These are phyloP conservation scores for Tricholoma terreum DNA, from an alignment of 768 basidiomycete genomes.

Conservation along the genomic window DNA sequence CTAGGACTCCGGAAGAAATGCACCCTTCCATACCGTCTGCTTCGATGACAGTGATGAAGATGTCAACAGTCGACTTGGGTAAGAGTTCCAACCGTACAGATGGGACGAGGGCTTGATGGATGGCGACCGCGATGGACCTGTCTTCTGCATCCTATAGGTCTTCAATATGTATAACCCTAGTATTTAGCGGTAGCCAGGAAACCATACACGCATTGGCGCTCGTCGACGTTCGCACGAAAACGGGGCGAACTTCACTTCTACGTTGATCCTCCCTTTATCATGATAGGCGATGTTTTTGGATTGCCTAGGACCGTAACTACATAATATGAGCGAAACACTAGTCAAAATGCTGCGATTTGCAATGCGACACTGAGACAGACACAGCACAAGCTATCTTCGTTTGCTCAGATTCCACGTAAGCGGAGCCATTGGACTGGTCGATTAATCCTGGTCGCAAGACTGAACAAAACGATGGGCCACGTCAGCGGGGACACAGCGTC, in stretches of 20 bases:
- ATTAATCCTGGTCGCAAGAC: conserved; percentile 90
- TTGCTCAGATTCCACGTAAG: conserved; percentile 89
- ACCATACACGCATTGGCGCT: conserved; percentile 80
- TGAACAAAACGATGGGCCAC: conserved; percentile 26
- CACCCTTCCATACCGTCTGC: conserved; percentile 90
- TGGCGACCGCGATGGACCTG: conserved; percentile 73
- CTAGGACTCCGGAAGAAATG: conserved; percentile 81
- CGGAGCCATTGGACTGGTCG: conserved; percentile 92
- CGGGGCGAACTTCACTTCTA: conserved; percentile 96
- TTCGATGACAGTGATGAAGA: conserved; percentile 88
- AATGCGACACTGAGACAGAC: conserved; percentile 46
- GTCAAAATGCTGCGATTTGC: not conserved
- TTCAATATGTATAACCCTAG: conserved; percentile 16
- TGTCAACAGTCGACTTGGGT: conserved; percentile 93
- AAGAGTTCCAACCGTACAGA: conserved; percentile 83
- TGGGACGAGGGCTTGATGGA: conserved; percentile 83
- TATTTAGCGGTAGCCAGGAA: conserved; percentile 8
- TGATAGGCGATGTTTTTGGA: conserved; percentile 77
- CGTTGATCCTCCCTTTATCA: conserved; percentile 85
- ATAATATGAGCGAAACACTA: conserved; percentile 6
- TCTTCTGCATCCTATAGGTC: conserved; percentile 87
- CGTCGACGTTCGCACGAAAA: conserved; percentile 79
- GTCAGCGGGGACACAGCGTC: not conserved
- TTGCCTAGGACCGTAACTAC: conserved; percentile 82
- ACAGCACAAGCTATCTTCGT: conserved; percentile 97